Evolutionary conservation across 163 green algal genomes (phyloP).

Genomic region (Chlamydomonas reinhardtii): DNA sequence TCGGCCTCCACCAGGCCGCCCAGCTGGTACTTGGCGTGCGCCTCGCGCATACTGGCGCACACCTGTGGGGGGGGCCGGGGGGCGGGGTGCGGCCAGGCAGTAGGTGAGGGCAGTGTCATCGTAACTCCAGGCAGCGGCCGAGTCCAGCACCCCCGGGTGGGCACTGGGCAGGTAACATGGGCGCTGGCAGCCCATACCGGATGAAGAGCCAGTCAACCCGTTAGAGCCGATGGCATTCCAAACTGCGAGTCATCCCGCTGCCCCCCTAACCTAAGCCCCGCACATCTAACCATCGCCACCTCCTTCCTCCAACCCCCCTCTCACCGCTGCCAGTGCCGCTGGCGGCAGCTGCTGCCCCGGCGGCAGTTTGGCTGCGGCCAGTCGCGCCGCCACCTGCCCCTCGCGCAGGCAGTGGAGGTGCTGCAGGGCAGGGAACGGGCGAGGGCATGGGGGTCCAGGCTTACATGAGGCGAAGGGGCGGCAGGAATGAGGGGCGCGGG

Average conservation of each 20-base stretch:
- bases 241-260: too few species aligned
- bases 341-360: neutral
- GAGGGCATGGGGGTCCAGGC: neutral
- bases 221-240: too few species aligned
- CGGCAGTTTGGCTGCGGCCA: slow-evolving; percentile 4
- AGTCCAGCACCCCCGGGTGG: too few species aligned
- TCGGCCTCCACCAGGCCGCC: slow-evolving; percentile 15
- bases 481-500: too few species aligned
- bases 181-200: too few species aligned
- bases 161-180: too few species aligned
- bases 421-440: neutral
- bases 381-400: neutral
- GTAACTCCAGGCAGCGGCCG: too few species aligned
- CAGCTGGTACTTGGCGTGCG: slow-evolving; percentile 15
- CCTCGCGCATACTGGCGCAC: slow-evolving; percentile 7
- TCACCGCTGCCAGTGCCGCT: neutral
- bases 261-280: too few species aligned
- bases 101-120: neutral
- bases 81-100: neutral
- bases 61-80: neutral
- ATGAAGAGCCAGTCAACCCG: too few species aligned
- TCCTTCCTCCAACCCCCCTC: neutral
- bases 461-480: too few species aligned
- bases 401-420: neutral
- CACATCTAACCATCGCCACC: neutral